These are phyloP conservation scores for Biscogniauxia mediterranea DNA, from an alignment of 2,329 filamentous ascomycete species.

Conservation along the genomic window DNA sequence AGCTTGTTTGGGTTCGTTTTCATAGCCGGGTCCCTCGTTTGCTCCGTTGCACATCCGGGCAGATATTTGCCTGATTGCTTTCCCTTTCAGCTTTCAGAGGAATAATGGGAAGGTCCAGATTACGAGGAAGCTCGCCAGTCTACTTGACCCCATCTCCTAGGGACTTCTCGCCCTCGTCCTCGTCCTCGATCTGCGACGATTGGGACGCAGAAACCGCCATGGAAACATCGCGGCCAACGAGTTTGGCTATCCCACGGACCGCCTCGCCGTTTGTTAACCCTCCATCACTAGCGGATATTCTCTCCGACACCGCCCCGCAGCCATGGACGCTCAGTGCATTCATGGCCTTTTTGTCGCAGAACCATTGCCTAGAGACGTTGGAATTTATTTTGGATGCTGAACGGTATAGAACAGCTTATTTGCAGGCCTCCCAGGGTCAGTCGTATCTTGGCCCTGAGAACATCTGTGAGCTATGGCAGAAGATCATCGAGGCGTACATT, in stretches of 20 bases:
- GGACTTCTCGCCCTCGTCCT: constrained; percentile 44
- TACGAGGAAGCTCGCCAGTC: constrained; percentile 44
- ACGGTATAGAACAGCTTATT: constrained; percentile 67
- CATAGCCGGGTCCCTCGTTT: constrained; percentile 24
- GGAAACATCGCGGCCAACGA: constrained; percentile 49
- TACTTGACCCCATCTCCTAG: constrained; percentile 41
- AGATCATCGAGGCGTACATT: constrained; percentile 87
- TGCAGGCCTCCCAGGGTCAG: constrained; percentile 44
- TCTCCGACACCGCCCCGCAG: constrained; percentile 79
- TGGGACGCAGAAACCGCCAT: constrained; percentile 44
- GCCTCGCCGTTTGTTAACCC: constrained; percentile 41
- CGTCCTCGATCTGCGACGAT: constrained; percentile 46
- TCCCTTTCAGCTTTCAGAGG: constrained; percentile 15
- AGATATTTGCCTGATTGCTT: constrained; percentile 17
- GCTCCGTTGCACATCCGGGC: constrained; percentile 23
- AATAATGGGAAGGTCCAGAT: constrained; percentile 48
- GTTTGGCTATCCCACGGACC: constrained; percentile 42
- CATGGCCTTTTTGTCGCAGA: constrained; percentile 94
- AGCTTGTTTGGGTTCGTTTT: constrained; percentile 19
- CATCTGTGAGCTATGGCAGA: constrained; percentile 79
- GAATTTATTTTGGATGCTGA: constrained; percentile 96
- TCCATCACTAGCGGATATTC: constrained; percentile 81
- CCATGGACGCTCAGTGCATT: constrained; percentile 92
- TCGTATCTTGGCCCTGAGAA: constrained; percentile 55
- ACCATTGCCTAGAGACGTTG: constrained; percentile 93